Evolutionary conservation across 805 yeast genomes (phyloP), one percentile per base, ranked within the genome.

Genomic region (Candida manassasensis): DNA sequence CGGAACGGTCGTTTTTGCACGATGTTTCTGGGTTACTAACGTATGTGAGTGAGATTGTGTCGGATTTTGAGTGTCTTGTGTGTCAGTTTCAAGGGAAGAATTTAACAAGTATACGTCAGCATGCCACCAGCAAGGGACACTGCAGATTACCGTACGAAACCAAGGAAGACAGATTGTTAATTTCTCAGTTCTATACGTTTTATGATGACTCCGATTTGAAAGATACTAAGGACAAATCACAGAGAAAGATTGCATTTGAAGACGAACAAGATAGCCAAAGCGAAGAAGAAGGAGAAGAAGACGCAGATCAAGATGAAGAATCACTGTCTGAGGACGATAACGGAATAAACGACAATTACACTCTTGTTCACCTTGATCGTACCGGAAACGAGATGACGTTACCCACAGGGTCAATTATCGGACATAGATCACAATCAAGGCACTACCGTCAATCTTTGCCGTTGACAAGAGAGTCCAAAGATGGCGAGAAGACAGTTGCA

Each of bases 371-470:
- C 19, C 55, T 73, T n/a, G 81, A 76, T 50, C 67, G 60, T 36
- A 71, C 71, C 6, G 87, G 87, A 4, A 71, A 71, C 22, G 87
- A 84, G 49, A 59, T 88, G 27, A 71, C 77, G 3, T 66, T 89
- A 29, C 93, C 96, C 2, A 73, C 81, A 14, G 97, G 97, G 2
- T 61, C 77, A 3, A 76, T 79, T 31, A 75, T 84, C 1, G 95
- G 96, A 0, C 96, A 90, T 56, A 70, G 97, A 44, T 69, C 88
- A 1, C 65, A 84, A 49, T 73, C 75, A 34, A 69, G 90, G 42
- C 79, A 77, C 53, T 79, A 79, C 58, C 79, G 83, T 52, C 95
- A 84, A 58, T 75, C 76, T 42, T 34, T 50, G 19, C 45, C 53
- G 1, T 35, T 44, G 6, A 47, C 54, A 4, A 34, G 48, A 8